Conservation (phyloP, 2,329 filamentous ascomycete species). For the Thielaviopsis punctulata region DNA sequence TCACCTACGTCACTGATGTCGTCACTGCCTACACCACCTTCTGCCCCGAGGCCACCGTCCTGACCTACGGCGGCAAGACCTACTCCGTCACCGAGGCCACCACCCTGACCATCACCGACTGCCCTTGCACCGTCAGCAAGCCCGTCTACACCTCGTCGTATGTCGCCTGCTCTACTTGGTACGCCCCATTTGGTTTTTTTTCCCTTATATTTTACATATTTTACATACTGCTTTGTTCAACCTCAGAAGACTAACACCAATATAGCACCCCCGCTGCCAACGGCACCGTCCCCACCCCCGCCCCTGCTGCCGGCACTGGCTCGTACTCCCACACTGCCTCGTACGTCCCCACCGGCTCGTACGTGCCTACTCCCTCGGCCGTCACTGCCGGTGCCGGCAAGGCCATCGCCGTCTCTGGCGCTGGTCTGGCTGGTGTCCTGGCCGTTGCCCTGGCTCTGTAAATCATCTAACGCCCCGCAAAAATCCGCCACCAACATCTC, state of each 20-base stretch:
- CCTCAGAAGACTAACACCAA: not conserved
- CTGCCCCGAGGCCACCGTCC: constrained; percentile 50
- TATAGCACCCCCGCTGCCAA: constrained; percentile 11
- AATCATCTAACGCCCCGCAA: constrained; percentile 20
- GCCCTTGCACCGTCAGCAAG: constrained; percentile 51
- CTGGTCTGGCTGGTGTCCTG: constrained; percentile 37
- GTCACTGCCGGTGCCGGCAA: constrained; percentile 38
- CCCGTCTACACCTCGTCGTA: constrained; percentile 35
- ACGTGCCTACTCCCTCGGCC: constrained; percentile 17
- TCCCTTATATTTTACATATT: not conserved
- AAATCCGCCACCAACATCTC: no score
- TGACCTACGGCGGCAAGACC: constrained; percentile 47
- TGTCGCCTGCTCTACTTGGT: constrained; percentile 38
- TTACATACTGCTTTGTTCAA: not conserved
- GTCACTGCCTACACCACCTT: constrained; percentile 51
- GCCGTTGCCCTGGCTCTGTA: constrained; percentile 41
- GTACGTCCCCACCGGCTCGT: constrained; percentile 17
- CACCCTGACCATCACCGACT: constrained; percentile 54
- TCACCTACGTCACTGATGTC: constrained; percentile 45
- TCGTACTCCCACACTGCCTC: constrained; percentile 22
- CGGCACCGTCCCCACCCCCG: not conserved
- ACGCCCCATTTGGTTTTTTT: constrained; percentile 15
- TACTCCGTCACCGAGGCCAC: constrained; percentile 53
- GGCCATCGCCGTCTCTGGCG: constrained; percentile 38
- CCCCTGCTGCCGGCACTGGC: constrained; percentile 1